These are phyloP conservation scores for Acacia concinna DNA, from an alignment of 331 rosid species.

Conservation along the genomic window DNA sequence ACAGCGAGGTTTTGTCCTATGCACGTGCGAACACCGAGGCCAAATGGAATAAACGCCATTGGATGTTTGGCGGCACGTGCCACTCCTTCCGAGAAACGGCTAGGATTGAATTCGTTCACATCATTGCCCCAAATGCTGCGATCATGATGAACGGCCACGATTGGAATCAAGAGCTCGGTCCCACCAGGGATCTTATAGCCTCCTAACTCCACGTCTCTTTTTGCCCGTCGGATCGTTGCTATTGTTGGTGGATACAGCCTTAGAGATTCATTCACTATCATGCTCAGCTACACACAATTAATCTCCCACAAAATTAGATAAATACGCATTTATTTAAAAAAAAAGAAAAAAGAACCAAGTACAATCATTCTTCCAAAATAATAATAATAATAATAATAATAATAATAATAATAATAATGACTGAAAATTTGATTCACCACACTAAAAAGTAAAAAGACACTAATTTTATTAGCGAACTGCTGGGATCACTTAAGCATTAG, in stretches of 20 bases:
- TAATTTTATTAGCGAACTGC: too few relatives aligned
- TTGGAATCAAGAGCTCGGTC: conserved; percentile 77
- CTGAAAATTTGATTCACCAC: too few relatives aligned
- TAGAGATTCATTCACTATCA: conserved; percentile 70
- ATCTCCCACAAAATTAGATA: background rate
- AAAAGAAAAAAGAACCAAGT: too few relatives aligned
- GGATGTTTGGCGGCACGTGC: conserved; percentile 78
- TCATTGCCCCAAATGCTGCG: conserved; percentile 76
- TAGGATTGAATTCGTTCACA: conserved; percentile 82
- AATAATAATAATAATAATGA: too few relatives aligned
- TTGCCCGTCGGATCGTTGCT: conserved; percentile 77
- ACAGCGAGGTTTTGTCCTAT: conserved; percentile 88
- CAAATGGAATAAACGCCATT: conserved; percentile 73
- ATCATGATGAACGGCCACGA: conserved; percentile 91
- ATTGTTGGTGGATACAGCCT: conserved; percentile 83
- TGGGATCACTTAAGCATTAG: too few relatives aligned
- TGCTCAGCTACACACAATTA: conserved; percentile 56
- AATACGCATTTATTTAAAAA: too few relatives aligned
- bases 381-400: too few relatives aligned
- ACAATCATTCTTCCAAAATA: too few relatives aligned
- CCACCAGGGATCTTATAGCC: conserved; percentile 72
- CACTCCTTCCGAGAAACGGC: conserved; percentile 68
- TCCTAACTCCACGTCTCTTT: conserved; percentile 69
- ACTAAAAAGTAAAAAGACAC: too few relatives aligned
- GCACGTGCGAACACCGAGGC: conserved; percentile 79